These are phyloP conservation scores for Backusella australiensis DNA, from an alignment of 192 early-diverging fungal species.

Conservation along the genomic window DNA sequence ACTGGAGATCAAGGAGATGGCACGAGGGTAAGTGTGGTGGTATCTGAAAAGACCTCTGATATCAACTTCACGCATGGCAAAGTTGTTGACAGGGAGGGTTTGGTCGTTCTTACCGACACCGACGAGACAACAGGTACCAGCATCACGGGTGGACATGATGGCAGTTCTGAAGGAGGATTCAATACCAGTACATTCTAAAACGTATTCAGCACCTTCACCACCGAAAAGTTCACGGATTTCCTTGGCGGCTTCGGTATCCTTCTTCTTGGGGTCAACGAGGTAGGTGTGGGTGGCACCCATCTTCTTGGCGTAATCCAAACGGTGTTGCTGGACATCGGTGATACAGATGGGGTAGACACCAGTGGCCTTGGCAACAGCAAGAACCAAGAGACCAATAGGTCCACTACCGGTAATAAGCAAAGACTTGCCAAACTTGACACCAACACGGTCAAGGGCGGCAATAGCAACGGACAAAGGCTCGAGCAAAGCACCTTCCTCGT, in stretches of 20 bases:
- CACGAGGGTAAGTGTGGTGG: constrained; percentile 30
- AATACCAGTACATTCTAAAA: constrained; percentile 35
- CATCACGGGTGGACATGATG: constrained; percentile 31
- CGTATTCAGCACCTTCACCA: constrained; percentile 25
- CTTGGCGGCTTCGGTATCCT: constrained; percentile 18
- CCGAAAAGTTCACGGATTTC: constrained; percentile 21
- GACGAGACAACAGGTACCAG: constrained; percentile 32
- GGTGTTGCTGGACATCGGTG: constrained; percentile 24
- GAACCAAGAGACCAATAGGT: constrained; percentile 34
- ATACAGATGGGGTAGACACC: constrained; percentile 29
- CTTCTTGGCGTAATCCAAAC: constrained; percentile 32
- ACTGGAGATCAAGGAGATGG: constrained; percentile 22
- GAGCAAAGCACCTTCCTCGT: constrained; percentile 36
- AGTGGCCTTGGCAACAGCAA: constrained; percentile 33
- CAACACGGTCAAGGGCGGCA: constrained; percentile 29
- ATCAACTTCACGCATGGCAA: constrained; percentile 35
- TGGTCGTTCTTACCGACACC: constrained; percentile 35
- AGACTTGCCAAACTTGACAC: constrained; percentile 25
- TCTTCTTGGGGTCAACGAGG: constrained; percentile 13
- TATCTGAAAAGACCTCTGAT: constrained; percentile 33
- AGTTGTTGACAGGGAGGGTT: constrained; percentile 25
- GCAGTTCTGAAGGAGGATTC: constrained; percentile 34
- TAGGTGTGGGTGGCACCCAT: constrained; percentile 21
- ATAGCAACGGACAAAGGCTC: constrained; percentile 38
- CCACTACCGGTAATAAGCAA: constrained; percentile 36